Evolutionary conservation across 768 basidiomycete genomes (phyloP), one percentile per base, ranked within the genome.

Genomic region (Terana coerulea): DNA sequence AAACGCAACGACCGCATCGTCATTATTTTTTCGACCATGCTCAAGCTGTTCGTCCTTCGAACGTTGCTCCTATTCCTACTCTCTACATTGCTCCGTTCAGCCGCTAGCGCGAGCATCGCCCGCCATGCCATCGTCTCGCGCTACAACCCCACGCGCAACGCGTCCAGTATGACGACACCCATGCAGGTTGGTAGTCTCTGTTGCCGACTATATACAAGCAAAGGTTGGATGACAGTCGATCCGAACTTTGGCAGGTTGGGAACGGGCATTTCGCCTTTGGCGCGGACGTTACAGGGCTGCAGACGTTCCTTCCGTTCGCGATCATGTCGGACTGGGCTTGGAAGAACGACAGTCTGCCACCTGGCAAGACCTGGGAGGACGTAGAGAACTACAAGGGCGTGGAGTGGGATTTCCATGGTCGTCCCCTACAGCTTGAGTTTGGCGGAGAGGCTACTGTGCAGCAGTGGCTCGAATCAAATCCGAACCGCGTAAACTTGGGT

Each of bases 191-290:
- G n/a, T n/a, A n/a, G n/a, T n/a, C n/a, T n/a, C n/a, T n/a, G n/a
- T n/a, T n/a, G n/a, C n/a, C n/a, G n/a, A n/a, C n/a, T n/a, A n/a
- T n/a, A n/a, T n/a, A n/a, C n/a, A n/a, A n/a, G n/a, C n/a, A n/a
- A n/a, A n/a, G n/a, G n/a, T n/a, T n/a, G n/a, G n/a, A n/a, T n/a
- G n/a, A n/a, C n/a, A n/a, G n/a, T n/a, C n/a, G n/a, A n/a, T n/a
- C n/a, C n/a, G n/a, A n/a, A n/a, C n/a, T n/a, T n/a, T n/a, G n/a
- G n/a, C n/a, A n/a, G n/a, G n/a, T n/a, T 44, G 81, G 81, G 12
- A 83, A 82, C 61, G 80, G 81, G 14, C 77, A 80, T 62, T 81
- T 83, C 54, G 80, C 79, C 14, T 82, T 83, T 54, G 78, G 78
- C 19, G 75, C 76, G 7, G 81, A 82, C 61, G 64, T 81, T 19